Base-by-base conservation (phyloP, 306 rosid species). In the Malus sieversii region DNA sequence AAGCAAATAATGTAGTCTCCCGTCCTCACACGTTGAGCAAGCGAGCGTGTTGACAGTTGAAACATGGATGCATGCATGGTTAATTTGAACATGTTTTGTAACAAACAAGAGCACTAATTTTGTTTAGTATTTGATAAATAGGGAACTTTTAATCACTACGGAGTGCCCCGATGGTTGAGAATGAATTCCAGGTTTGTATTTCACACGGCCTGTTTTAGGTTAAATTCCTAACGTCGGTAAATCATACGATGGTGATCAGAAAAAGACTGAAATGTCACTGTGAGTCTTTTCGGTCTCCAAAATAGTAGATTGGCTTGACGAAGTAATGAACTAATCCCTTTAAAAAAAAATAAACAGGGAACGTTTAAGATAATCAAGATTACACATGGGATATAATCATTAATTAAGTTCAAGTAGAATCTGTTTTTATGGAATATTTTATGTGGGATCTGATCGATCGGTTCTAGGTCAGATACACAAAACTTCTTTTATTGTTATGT, bases 201-300 rank as follows among this genome's bases (percentile, higher is more conserved):
- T 27, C 27, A 33, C 8, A 33, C 8, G 2, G 38, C 6, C 1
- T 5, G 8, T 33, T 33, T 33, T 33, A 33, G 8, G 38, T 33
- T 33, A 1, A 33, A 38, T 38, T 38, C 0, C 0, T 38, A 38
- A 0, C 2, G 0, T 38, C 0, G 10, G 9, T 7, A 2, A 38
- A 38, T 38, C 42, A 38, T 9, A 38, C 2, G 0, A 38, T 38
- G 0, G 2, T 7, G 42, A 7, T 38, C 8, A 38, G 0, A 0
- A 38, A 38, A 0, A 38, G 1, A 0, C 0, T 38, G 9, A 38
- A 38, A 38, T 38, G 40, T 1, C 0, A 38, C 0, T 1, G 42
- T 38, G 2, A 38, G 0, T 2, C 2, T 6, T 38, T 38, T 38
- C 1, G 2, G 0, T 38, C 42, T 38, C 10, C 42, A 38, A 38